Evolutionary conservation across 108 stramenopile genomes (phyloP).

Genomic region (Mediolabrus comicus): DNA sequence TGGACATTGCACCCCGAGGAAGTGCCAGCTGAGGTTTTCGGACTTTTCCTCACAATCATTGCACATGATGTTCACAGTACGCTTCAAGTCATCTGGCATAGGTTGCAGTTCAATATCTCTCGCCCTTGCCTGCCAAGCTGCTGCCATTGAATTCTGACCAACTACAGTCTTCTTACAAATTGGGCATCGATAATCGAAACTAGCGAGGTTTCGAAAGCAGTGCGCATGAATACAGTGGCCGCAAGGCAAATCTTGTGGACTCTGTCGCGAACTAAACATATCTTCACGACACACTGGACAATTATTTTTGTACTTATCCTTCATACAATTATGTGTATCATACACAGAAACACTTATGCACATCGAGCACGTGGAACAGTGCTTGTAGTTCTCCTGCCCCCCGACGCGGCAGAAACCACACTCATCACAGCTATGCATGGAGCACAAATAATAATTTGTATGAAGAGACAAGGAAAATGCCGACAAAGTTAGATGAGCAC

Average conservation of each 20-base stretch:
- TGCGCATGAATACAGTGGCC: slow-evolving; percentile 88
- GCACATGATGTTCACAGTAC: slow-evolving; percentile 82
- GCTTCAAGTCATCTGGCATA: slow-evolving; percentile 82
- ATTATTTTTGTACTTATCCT: slow-evolving; percentile 55
- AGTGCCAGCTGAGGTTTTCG: slow-evolving; percentile 71
- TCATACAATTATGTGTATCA: slow-evolving; percentile 43
- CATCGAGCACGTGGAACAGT: slow-evolving; percentile 47
- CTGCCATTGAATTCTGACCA: slow-evolving; percentile 66
- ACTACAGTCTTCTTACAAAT: slow-evolving; percentile 90
- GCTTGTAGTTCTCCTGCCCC: slow-evolving; percentile 36
- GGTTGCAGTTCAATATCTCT: slow-evolving; percentile 86
- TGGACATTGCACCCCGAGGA: slow-evolving; percentile 84
- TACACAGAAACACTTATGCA: slow-evolving; percentile 32
- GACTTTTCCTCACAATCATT: slow-evolving; percentile 83
- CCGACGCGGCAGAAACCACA: slow-evolving; percentile 58
- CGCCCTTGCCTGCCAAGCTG: slow-evolving; percentile 80
- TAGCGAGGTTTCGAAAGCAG: slow-evolving; percentile 85
- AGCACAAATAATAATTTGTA: no score
- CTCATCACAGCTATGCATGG: slow-evolving; percentile 33
- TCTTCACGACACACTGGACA: slow-evolving; percentile 58
- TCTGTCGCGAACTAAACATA: slow-evolving; percentile 55
- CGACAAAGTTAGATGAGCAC: no score
- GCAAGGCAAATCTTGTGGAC: slow-evolving; percentile 86
- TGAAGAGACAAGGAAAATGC: no score
- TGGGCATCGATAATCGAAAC: slow-evolving; percentile 87